phyloP scores from a whole-genome alignment of 1,284 basidiomycete species.

The Ustilago hordei region DNA sequence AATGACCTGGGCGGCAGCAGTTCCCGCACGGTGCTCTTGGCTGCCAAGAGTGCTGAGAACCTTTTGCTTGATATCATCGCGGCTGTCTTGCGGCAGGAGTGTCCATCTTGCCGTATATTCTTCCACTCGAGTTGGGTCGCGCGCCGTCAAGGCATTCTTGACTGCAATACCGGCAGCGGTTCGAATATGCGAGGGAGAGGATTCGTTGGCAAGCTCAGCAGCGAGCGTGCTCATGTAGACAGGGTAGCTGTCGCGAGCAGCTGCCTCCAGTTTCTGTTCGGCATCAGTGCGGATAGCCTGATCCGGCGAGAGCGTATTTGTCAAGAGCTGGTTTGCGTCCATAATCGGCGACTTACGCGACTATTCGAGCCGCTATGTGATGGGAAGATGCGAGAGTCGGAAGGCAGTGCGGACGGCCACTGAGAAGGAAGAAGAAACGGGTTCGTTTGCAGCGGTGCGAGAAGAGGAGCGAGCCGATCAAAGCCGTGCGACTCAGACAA shows the following conservation, averaged over 20 bases:
- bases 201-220: conserved; percentile 63
- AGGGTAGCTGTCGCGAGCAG: conserved; percentile 66
- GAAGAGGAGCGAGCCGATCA: neutral
- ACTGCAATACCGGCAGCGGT: conserved; percentile 95
- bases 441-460: neutral
- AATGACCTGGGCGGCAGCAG: conserved; percentile 91
- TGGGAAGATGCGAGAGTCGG: neutral
- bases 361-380: conserved; percentile 15
- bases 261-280: conserved; percentile 66
- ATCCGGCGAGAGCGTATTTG: conserved; percentile 68
- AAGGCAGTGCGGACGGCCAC: neutral
- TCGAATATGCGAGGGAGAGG: conserved; percentile 76
- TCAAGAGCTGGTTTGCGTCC: conserved; percentile 68
- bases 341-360: conserved; percentile 39
- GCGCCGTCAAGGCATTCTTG: conserved; percentile 92
- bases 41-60: conserved; percentile 86
- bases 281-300: conserved; percentile 63
- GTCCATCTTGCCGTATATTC: conserved; percentile 76
- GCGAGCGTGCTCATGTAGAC: conserved; percentile 65
- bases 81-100: conserved; percentile 77
- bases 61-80: conserved; percentile 88
- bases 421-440: neutral
- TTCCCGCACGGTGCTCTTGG: conserved; percentile 79
- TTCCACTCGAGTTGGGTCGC: conserved; percentile 77
- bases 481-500: neutral